phyloP scores from a whole-genome alignment of 1,139 yeast species.

The Nematodospora anomalae region DNA sequence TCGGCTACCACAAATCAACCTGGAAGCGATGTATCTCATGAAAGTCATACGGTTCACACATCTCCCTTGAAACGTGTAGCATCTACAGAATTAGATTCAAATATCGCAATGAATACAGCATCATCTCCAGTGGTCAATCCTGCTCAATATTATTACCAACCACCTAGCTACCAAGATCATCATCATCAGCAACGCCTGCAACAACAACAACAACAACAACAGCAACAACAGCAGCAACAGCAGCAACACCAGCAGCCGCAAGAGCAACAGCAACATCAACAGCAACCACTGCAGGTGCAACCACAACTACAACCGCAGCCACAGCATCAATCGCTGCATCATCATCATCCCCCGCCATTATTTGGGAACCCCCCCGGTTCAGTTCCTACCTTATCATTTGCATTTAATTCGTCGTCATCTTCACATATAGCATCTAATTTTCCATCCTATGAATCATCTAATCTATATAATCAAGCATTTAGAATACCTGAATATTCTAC shows the following conservation, averaged over 20 bases:
- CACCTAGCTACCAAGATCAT: conserved; percentile 6
- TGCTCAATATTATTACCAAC: conserved; percentile 10
- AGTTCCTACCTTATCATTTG: conserved; percentile 7
- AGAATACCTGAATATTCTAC: conserved; percentile 12
- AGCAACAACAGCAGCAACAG: conserved; percentile 1
- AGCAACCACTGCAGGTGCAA: conserved; percentile 5
- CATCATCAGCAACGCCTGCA: conserved; percentile 6
- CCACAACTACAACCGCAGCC: conserved; percentile 9
- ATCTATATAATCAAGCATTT: conserved; percentile 10
- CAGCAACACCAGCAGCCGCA: conserved; percentile 4
- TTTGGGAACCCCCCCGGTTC: conserved; percentile 9
- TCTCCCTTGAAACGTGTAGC: conserved; percentile 15
- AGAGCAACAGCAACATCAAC: conserved; percentile 10
- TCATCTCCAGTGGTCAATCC: conserved; percentile 9
- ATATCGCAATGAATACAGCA: conserved; percentile 8
- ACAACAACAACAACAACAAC: conserved; percentile 7
- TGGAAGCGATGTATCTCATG: conserved; percentile 4
- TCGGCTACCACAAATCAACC: conserved; percentile 5
- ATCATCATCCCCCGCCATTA: conserved; percentile 11
- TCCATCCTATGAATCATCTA: conserved; percentile 10
- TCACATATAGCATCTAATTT: conserved; percentile 6
- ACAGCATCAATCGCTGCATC: conserved; percentile 11
- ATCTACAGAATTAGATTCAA: conserved; percentile 12
- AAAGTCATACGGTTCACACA: conserved; percentile 12
- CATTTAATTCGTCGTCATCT: conserved; percentile 4